phyloP scores from a whole-genome alignment of 805 yeast species.

The Wickerhamiella cacticola region DNA sequence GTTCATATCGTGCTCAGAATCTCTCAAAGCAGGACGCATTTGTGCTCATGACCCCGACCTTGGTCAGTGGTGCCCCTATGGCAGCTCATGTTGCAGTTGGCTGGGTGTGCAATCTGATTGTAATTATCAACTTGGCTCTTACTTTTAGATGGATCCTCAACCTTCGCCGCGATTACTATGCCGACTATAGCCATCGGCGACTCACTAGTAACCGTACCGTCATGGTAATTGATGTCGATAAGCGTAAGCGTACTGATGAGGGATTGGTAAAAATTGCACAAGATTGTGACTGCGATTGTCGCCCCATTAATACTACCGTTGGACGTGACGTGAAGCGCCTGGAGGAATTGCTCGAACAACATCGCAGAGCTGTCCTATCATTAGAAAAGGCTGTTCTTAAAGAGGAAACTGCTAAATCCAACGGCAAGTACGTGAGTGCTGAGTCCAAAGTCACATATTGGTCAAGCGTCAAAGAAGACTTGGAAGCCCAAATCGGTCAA shows the following conservation, averaged over 20 bases:
- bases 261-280: slow-evolving; percentile 21
- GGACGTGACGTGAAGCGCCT: slow-evolving; percentile 26
- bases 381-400: slow-evolving; percentile 20
- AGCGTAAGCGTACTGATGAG: slow-evolving; percentile 18
- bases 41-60: slow-evolving; percentile 30
- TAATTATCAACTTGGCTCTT: slow-evolving; percentile 24
- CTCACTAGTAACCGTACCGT: slow-evolving; percentile 26
- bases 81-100: slow-evolving; percentile 29
- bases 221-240: slow-evolving; percentile 27
- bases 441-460: slow-evolving; percentile 16
- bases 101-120: slow-evolving; percentile 24
- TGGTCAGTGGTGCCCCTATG: slow-evolving; percentile 26
- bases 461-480: slow-evolving; percentile 12
- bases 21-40: slow-evolving; percentile 27
- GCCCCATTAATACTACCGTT: slow-evolving; percentile 17
- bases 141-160: slow-evolving; percentile 23
- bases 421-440: background rate
- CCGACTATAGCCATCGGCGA: slow-evolving; percentile 20
- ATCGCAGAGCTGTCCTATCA: slow-evolving; percentile 19
- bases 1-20: slow-evolving; percentile 18
- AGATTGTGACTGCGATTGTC: background rate
- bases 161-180: slow-evolving; percentile 21
- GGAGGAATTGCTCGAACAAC: slow-evolving; percentile 21
- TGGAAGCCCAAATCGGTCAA: slow-evolving; percentile 20
- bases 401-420: background rate